These are phyloP conservation scores for Apocynum venetum DNA, from an alignment of 257 asterid species.

Conservation along the genomic window DNA sequence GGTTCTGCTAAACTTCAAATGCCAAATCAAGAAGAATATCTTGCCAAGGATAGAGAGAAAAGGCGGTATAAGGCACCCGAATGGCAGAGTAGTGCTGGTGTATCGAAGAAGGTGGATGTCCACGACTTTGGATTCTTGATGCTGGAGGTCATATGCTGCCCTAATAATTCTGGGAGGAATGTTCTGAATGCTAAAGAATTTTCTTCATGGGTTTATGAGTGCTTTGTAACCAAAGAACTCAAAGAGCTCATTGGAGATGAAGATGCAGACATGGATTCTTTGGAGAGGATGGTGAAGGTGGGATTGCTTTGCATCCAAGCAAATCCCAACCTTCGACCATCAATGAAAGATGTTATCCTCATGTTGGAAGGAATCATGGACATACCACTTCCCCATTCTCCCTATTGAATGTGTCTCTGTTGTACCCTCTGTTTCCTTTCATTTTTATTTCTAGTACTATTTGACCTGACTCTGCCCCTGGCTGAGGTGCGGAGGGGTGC, in stretches of 20 bases:
- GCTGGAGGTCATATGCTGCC: conserved; percentile 26
- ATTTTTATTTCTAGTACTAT: no score
- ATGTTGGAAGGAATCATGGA: conserved; percentile 31
- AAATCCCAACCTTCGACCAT: conserved; percentile 22
- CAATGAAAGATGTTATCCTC: conserved; percentile 25
- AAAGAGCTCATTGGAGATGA: conserved; percentile 18
- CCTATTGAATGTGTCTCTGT: background rate
- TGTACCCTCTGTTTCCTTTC: no score
- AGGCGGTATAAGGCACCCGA: conserved; percentile 31
- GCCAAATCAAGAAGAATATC: conserved; percentile 20
- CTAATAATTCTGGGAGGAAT: conserved; percentile 16
- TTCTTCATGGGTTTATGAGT: conserved; percentile 18
- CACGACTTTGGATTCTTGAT: conserved; percentile 25
- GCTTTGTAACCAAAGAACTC: conserved; percentile 16
- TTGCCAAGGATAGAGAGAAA: conserved; percentile 7
- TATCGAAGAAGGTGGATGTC: conserved; percentile 29
- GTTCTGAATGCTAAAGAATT: conserved; percentile 16
- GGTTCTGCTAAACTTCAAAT: conserved; percentile 23
- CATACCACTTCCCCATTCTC: conserved; percentile 18
- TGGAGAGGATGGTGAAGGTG: conserved; percentile 27
- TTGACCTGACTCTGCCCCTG: no score
- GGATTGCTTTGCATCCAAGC: conserved; percentile 28
- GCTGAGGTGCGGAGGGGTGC: no score
- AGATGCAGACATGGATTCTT: conserved; percentile 17
- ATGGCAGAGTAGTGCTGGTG: conserved; percentile 10